Evolutionary conservation across 352 stramenopile genomes (phyloP).

Genomic region (Phytophthora fragariaefolia): DNA sequence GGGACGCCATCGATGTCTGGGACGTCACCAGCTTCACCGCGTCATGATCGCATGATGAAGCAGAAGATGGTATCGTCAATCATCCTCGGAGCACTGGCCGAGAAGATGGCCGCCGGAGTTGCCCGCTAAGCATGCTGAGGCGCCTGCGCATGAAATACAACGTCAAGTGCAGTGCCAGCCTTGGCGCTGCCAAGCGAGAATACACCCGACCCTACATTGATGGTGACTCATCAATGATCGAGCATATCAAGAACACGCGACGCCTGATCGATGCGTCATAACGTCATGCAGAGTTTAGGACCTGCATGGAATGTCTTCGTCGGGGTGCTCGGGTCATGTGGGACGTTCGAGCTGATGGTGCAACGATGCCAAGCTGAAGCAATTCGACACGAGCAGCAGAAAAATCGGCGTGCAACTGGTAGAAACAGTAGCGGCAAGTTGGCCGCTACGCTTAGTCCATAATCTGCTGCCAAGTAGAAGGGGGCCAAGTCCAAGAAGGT

Average conservation of each 20-base stretch:
- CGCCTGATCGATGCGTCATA: conserved; percentile 15
- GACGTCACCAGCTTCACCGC: background rate
- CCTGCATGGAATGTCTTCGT: conserved; percentile 20
- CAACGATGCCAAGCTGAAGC: conserved; percentile 15
- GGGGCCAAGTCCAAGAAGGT: background rate
- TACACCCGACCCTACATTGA: conserved; percentile 6
- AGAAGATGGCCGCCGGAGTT: background rate
- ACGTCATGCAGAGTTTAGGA: conserved; percentile 12
- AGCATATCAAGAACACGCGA: conserved; percentile 15
- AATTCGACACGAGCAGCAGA: conserved; percentile 14
- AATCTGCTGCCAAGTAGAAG: background rate
- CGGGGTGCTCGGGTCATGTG: background rate
- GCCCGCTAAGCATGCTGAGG: background rate
- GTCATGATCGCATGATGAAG: background rate
- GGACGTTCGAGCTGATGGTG: conserved; percentile 10
- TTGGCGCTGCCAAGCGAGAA: conserved; percentile 2
- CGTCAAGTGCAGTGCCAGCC: background rate
- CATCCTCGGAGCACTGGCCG: background rate
- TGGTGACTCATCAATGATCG: conserved; percentile 9
- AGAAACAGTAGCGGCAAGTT: background rate
- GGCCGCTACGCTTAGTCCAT: background rate
- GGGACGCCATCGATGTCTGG: background rate
- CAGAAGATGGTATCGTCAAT: background rate
- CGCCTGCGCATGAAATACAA: background rate
- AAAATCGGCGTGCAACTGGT: background rate